A percentile compares a stretch with the other conserved stretches of the same genome.
These are phyloP conservation scores for Parmelia sp. DNA, from an alignment of 495 filamentous ascomycete genomes.

Conservation along the genomic window DNA sequence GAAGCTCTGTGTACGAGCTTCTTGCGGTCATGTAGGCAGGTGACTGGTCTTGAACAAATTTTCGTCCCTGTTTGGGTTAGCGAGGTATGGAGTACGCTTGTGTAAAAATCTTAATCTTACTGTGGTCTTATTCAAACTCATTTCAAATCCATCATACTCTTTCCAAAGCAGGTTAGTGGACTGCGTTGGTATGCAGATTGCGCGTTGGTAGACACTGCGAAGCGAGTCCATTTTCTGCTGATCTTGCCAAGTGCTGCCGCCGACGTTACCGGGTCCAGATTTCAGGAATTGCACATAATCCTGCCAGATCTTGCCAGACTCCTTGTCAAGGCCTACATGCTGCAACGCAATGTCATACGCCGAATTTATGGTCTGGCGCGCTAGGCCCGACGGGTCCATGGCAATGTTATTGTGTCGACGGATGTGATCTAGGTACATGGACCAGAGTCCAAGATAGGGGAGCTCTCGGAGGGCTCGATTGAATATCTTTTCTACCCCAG, in stretches of 20 bases:
- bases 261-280: constrained; percentile 72
- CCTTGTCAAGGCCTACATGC: constrained; percentile 84
- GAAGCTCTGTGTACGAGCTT: constrained; percentile 71
- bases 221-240: constrained; percentile 94
- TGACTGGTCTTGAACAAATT: constrained; percentile 85
- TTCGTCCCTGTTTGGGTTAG: constrained; percentile 60
- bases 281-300: constrained; percentile 91
- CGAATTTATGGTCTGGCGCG: constrained; percentile 67
- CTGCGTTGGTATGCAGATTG: constrained; percentile 74
- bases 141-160: constrained; percentile 94
- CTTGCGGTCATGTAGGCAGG: constrained; percentile 90
- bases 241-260: constrained; percentile 87
- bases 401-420: constrained; percentile 81
- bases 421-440: constrained; percentile 88
- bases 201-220: constrained; percentile 83
- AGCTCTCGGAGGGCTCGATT: constrained; percentile 62
- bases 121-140: constrained; percentile 81
- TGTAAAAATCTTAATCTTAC: constrained; percentile 43
- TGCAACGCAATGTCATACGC: constrained; percentile 89
- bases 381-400: constrained; percentile 68
- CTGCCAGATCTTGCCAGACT: constrained; percentile 83
- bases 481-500: constrained; percentile 75
- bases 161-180: constrained; percentile 83
- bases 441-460: constrained; percentile 81
- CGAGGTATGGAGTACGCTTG: constrained; percentile 2